phyloP scores from a whole-genome alignment of 768 basidiomycete species.

The Lactarius pseudohatsudake region DNA sequence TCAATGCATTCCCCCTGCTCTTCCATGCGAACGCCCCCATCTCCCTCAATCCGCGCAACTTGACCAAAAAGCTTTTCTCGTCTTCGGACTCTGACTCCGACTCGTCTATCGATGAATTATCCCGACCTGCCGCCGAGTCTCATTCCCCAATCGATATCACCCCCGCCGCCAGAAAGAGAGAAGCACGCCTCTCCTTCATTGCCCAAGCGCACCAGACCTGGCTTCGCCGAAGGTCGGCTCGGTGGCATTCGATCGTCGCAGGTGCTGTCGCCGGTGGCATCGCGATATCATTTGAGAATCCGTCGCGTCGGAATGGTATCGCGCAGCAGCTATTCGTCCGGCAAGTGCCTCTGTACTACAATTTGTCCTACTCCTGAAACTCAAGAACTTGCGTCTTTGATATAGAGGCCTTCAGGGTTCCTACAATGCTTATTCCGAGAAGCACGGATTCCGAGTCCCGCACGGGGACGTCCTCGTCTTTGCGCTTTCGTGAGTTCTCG shows the following conservation, averaged over 20 bases:
- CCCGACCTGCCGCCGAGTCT: slow-evolving; percentile 15
- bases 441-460: slow-evolving; percentile 67
- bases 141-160: slow-evolving; percentile 21
- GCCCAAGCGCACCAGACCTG: slow-evolving; percentile 62
- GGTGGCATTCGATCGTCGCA: slow-evolving; percentile 81
- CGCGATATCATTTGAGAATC: slow-evolving; percentile 77
- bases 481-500: slow-evolving; percentile 55
- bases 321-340: slow-evolving; percentile 90
- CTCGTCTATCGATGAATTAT: slow-evolving; percentile 30
- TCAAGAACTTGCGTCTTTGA: not conserved
- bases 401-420: slow-evolving; percentile 84
- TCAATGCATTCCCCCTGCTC: slow-evolving; percentile 75
- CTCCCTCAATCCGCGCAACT: slow-evolving; percentile 22
- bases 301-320: slow-evolving; percentile 59
- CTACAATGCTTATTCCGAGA: slow-evolving; percentile 75
- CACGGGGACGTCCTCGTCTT: slow-evolving; percentile 85
- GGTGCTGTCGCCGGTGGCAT: slow-evolving; percentile 72
- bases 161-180: slow-evolving; percentile 31
- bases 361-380: not conserved
- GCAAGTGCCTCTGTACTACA: slow-evolving; percentile 41
- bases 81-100: slow-evolving; percentile 12
- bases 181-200: slow-evolving; percentile 59
- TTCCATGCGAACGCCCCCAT: slow-evolving; percentile 42
- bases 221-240: slow-evolving; percentile 62
- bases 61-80: slow-evolving; percentile 13